Percentiles rank a stretch among this genome's conserved stretches.
Conservation (phyloP, 2,329 filamentous ascomycete genomes). For the Alternaria consortialis region DNA sequence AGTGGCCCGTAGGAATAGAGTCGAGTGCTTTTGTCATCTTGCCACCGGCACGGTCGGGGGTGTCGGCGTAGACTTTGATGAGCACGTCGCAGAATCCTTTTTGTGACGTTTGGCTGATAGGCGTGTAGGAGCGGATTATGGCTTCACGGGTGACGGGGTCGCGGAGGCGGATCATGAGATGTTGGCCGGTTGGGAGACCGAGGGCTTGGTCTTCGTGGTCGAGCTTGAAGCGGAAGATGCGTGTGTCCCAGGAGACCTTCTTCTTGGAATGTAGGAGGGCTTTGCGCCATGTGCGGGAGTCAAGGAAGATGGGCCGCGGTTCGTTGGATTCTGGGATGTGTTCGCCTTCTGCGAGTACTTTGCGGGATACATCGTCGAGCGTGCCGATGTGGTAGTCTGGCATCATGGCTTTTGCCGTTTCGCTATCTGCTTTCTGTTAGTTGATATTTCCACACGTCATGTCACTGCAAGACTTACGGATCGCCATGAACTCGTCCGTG, state of each 20-base stretch:
- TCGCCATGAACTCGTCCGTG: conserved; percentile 89
- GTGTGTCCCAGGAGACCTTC: conserved; percentile 78
- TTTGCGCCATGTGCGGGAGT: conserved; percentile 76
- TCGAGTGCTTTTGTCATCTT: conserved; percentile 86
- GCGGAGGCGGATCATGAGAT: conserved; percentile 82
- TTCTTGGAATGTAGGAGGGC: conserved; percentile 73
- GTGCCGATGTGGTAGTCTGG: conserved; percentile 82
- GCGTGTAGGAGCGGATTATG: conserved; percentile 88
- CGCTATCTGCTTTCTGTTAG: conserved; percentile 71
- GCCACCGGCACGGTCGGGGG: conserved; percentile 67
- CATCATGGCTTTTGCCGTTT: conserved; percentile 94
- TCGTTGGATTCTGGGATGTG: conserved; percentile 54
- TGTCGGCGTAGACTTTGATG: conserved; percentile 81
- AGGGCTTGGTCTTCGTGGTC: conserved; percentile 74
- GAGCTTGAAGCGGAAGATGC: conserved; percentile 82
- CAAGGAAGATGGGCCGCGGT: conserved; percentile 71
- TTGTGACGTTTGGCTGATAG: conserved; percentile 71
- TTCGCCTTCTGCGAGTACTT: conserved; percentile 61
- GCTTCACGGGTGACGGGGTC: conserved; percentile 75
- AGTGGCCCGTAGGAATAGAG: conserved; percentile 73
- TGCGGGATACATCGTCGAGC: conserved; percentile 68
- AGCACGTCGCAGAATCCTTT: conserved; percentile 76
- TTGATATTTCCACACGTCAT: background rate
- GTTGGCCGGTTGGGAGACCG: conserved; percentile 84
- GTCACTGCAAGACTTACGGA: conserved; percentile 69